phyloP scores from a whole-genome alignment of 805 yeast species.

The Starmera dryadoides region DNA sequence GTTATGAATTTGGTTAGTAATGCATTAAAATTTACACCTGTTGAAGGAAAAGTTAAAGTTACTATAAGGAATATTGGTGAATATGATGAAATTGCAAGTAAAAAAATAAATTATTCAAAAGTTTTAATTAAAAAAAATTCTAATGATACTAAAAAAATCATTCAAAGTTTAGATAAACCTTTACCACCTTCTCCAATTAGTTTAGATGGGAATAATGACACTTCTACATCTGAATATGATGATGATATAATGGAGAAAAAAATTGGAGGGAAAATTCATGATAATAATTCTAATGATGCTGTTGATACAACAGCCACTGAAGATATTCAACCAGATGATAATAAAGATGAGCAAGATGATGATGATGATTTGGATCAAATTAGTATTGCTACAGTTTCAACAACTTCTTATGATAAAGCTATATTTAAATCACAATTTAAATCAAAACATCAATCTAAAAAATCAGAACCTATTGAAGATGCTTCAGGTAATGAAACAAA shows the following conservation, averaged over 20 bases:
- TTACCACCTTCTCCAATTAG: neutral
- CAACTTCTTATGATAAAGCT: conserved; percentile 35
- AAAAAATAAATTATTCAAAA: conserved; percentile 29
- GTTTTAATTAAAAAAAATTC: conserved; percentile 33
- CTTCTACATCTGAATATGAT: neutral
- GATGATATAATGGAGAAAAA: too few species aligned
- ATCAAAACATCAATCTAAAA: conserved; percentile 12
- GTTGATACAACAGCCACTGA: too few species aligned
- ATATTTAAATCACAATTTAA: conserved; percentile 36
- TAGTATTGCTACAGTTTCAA: conserved; percentile 16
- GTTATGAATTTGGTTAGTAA: conserved; percentile 90
- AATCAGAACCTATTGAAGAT: conserved; percentile 7
- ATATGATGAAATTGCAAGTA: conserved; percentile 51
- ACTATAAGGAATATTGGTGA: conserved; percentile 59
- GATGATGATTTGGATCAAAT: conserved; percentile 11
- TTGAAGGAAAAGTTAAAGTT: conserved; percentile 73
- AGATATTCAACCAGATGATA: conserved; percentile 7
- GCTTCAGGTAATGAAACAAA: conserved; percentile 12
- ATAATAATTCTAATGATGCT: neutral
- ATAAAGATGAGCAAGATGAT: conserved; percentile 1
- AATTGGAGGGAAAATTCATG: too few species aligned
- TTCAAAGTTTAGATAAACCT: neutral
- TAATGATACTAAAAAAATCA: conserved; percentile 1
- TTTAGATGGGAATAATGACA: neutral
- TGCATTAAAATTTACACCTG: conserved; percentile 87